Conservation (phyloP, 441 rosid species). For the Sinapis alba region DNA sequence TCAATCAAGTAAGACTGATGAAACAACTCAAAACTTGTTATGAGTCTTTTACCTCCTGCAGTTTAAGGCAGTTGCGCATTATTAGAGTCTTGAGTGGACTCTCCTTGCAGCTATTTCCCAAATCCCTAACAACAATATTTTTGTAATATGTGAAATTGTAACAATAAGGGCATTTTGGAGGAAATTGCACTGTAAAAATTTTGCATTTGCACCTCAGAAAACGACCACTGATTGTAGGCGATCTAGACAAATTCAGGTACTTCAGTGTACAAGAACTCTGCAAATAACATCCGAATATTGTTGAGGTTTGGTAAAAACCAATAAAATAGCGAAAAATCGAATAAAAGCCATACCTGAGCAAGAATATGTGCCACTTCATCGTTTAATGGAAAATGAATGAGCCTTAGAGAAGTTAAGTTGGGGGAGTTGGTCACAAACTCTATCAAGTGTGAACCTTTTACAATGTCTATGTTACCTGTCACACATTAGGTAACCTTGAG, state of each 20-base stretch:
- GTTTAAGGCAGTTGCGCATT: conserved; percentile 26
- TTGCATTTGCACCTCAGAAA: conserved; percentile 33
- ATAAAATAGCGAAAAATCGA: no score
- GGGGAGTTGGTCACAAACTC: conserved; percentile 31
- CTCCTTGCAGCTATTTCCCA: conserved; percentile 20
- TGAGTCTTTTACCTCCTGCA: conserved; percentile 25
- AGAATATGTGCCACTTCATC: conserved; percentile 16
- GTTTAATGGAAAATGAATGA: conserved; percentile 31
- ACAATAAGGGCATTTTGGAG: not conserved
- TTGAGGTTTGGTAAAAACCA: not conserved
- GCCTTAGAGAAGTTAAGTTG: conserved; percentile 36
- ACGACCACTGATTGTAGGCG: conserved; percentile 28
- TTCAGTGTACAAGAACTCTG: conserved; percentile 31
- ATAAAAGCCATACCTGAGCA: conserved; percentile 21
- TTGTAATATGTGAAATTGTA: not conserved
- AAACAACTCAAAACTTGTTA: not conserved
- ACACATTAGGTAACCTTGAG: conserved; percentile 9
- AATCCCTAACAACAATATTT: conserved; percentile 15
- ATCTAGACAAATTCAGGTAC: conserved; percentile 36
- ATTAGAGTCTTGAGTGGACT: conserved; percentile 32
- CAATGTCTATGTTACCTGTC: conserved; percentile 16
- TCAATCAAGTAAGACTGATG: conserved; percentile 7
- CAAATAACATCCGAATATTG: conserved; percentile 8
- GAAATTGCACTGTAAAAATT: not conserved
- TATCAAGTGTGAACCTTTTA: conserved; percentile 21